Conservation (phyloP, 768 basidiomycete genomes). For the Boletus subparvulus region DNA sequence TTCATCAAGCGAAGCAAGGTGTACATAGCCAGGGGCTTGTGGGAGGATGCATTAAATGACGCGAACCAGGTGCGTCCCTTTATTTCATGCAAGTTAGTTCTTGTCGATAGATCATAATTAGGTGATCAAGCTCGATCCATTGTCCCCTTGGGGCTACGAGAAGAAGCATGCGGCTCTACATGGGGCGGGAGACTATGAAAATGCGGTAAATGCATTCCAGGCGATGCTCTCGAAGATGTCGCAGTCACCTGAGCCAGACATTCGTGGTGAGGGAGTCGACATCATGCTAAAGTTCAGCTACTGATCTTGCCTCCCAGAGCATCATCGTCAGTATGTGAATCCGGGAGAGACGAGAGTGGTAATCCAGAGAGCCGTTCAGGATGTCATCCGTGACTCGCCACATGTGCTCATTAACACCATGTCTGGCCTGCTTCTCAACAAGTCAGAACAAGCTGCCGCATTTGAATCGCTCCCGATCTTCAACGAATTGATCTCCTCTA, state of each 20-base stretch:
- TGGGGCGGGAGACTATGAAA: not conserved
- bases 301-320: too few species aligned
- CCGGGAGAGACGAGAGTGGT: too few species aligned
- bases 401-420: not conserved
- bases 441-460: not conserved
- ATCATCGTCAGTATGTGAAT: too few species aligned
- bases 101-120: not conserved
- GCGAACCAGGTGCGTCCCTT: not conserved
- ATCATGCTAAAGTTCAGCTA: too few species aligned
- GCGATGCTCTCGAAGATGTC: not conserved
- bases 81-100: not conserved
- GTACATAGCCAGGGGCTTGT: not conserved
- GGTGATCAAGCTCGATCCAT: not conserved
- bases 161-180: not conserved
- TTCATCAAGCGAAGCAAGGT: not conserved
- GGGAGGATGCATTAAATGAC: not conserved
- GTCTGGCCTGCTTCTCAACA: not conserved
- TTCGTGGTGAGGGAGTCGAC: not conserved
- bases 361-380: too few species aligned
- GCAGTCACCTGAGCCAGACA: not conserved
- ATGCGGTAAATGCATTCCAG: not conserved
- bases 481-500: not conserved
- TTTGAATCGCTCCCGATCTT: not conserved
- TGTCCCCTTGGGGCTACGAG: not conserved
- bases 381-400: not conserved